Evolutionary conservation across 352 stramenopile genomes (phyloP), one percentile per base, ranked within the genome.

Genomic region (Plasmopara viticola): DNA sequence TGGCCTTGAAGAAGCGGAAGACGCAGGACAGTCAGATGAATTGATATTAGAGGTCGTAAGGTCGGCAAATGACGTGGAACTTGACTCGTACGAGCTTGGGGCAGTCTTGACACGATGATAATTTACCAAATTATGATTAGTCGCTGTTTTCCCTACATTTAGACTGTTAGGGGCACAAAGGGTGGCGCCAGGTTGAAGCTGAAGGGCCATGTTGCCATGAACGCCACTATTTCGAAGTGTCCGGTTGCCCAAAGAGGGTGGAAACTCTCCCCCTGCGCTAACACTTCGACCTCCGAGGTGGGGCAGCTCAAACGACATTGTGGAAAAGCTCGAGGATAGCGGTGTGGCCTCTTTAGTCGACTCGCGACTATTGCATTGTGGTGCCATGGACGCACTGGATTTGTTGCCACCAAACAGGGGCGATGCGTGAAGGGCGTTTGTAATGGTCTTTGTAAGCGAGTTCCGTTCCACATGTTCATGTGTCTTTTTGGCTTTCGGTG

Each of bases 221-320:
- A 65, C 53, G n/a, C 56, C 53, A 56, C 60, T 66, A 42, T 60
- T 58, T 9, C 64, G 51, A 2, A 61, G 45, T 1, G 44, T 51
- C n/a, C 60, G 60, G 33, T 44, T 58, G 29, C 50, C 47, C 43
- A 56, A 63, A 39, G 56, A 68, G 4, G 58, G 52, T 20, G 47
- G 51, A 12, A 37, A 35, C 12, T 59, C 55, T 41, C 48, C 56
- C 7, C 56, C 60, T 0, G 47, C 66, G 42, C 66, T 72, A 31
- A 70, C 39, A 44, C 66, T 74, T n/a, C 66, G 38, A 20, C 25
- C 46, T 9, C 58, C 62, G 28, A 75, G 62, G 38, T 62, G 60
- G 2, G 62, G 59, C 25, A 62, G 66, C 39, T 68, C 52, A 42
- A 68, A 60, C 2, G 62, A 67, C 44, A 49, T 46, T 14, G 66